Base-by-base conservation (phyloP, 1,284 basidiomycete genomes). In the Marasmius oreades region DNA sequence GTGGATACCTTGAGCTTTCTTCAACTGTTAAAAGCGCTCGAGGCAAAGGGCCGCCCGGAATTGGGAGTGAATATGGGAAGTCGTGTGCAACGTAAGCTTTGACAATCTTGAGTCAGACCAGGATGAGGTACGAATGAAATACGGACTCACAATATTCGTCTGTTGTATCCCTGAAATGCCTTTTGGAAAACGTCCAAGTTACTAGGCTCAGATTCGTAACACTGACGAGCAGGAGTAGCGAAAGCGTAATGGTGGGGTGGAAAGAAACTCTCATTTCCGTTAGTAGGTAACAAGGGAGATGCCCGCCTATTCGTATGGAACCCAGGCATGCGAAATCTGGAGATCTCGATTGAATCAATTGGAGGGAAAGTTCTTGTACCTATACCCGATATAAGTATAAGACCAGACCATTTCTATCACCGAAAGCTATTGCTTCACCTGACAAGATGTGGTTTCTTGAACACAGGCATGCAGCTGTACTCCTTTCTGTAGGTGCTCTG, bases 1-100 rank as follows among this genome's bases (percentile, higher is more conserved):
- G 26, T n/a, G 55, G 52, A 52, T 62, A 67, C 16, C 53, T 56
- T 4, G 18, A 31, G 24, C 55, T 62, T 55, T 67, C 65, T 51
- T 66, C 61, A 16, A 62, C 57, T 8, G 58, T 58, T 46, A 66
- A 22, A 5, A 52, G 36, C 3, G 62, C 58, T 12, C 33, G 26
- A 31, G 31, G 7, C 24, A 59, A 33, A 26, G 52, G 14, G 37
- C 28, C 43, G 18, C 23, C 37, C 6, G 26, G 26, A 6, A 57
- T 20, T 6, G 55, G 55, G 16, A 59, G 51, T n/a, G 22, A 20
- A 11, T 39, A 39, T 5, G 58, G 58, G 24, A 56, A 56, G 46
- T 56, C 55, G 43, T 59, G 58, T n/a, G 50, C 58, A 3, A 36
- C 23, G 39, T 53, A 59, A 24, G 52, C 56, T 58, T 16, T 24